Conservation (phyloP, 768 basidiomycete genomes). For the Trametes gibbosa region DNA sequence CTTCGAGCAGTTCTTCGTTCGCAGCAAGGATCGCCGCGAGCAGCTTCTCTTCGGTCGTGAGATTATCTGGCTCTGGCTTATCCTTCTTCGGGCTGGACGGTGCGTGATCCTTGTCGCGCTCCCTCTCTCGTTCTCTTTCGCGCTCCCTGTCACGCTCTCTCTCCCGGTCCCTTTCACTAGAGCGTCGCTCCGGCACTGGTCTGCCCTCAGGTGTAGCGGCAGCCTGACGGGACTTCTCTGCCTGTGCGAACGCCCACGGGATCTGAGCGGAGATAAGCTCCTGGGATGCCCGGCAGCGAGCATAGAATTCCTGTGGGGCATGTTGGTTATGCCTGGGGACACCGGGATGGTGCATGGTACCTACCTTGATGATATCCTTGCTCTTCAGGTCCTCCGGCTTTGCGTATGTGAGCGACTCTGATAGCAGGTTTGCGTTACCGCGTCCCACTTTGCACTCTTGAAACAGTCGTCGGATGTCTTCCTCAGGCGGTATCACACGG, state of each 20-base stretch:
- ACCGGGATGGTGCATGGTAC: conserved; percentile 20
- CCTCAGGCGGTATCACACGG: conserved; percentile 67
- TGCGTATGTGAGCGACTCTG: conserved; percentile 66
- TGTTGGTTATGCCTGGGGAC: neutral
- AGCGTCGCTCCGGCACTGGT: conserved; percentile 9
- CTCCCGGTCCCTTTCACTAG: conserved; percentile 5
- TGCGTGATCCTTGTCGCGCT: neutral
- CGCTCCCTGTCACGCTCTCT: neutral
- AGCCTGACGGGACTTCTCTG: conserved; percentile 59
- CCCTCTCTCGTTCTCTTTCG: neutral
- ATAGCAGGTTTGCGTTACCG: conserved; percentile 75
- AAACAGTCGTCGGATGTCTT: conserved; percentile 79
- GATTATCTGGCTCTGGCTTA: conserved; percentile 33
- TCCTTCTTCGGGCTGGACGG: conserved; percentile 18
- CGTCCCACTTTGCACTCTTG: conserved; percentile 83
- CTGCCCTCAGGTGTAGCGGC: conserved; percentile 4
- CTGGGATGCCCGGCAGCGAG: conserved; percentile 76
- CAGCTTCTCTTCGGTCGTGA: conserved; percentile 73
- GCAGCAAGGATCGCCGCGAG: conserved; percentile 71
- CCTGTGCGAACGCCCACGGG: conserved; percentile 84
- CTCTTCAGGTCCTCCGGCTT: conserved; percentile 66
- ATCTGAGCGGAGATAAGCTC: conserved; percentile 86
- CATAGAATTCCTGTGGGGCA: conserved; percentile 71
- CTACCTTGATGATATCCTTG: conserved; percentile 65
- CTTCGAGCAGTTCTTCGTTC: conserved; percentile 67